Evolutionary conservation across 768 basidiomycete species (phyloP), one percentile per base, ranked within the genome.

Genomic region (Leccinum barrowsii): DNA sequence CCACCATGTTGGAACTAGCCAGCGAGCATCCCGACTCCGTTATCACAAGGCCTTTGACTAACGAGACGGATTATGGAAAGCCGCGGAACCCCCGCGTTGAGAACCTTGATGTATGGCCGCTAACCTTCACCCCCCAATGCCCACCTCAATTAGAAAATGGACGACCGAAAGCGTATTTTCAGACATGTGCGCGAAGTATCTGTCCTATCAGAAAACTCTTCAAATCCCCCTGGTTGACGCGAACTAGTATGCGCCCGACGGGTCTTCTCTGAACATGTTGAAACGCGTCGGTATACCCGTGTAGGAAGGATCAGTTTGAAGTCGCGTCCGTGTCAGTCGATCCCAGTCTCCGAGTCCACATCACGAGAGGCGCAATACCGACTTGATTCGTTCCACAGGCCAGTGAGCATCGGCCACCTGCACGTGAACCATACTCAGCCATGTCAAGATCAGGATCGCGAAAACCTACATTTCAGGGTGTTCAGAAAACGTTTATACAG

Each of bases 271-370:
- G 3, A 22, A 22, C 3, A 22, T 22, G 22, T 22, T 22, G 22
- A 22, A 22, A 3, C 22, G 22, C 22, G 22, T 22, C 22, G 22
- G 22, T 22, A 3, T 22, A 22, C 6, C 64, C 59, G 7, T 59
- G 63, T n/a, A 65, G 32, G 49, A 61, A 56, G 32, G 57, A 56
- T 62, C 63, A 65, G 22, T 65, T 63, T 65, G 6, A 19, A 19
- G 12, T 17, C 28, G 15, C 15, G 35, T 1, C 35, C 13, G 12
- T 1, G 17, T 64, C 47, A 64, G 24, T 24, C 2, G 2, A 54
- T 17, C 12, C 5, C 7, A 17, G 7, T 17, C 35, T 15, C 6
- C 37, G 4, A 42, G 40, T 42, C 40, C n/a, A 19, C 2, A 40
- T 40, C 8, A 40, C 17, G 17, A 40, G 10, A 40, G 13, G 1